Conservation (phyloP, 2,329 filamentous ascomycete genomes). For the Microdochium trichocladiopsis region DNA sequence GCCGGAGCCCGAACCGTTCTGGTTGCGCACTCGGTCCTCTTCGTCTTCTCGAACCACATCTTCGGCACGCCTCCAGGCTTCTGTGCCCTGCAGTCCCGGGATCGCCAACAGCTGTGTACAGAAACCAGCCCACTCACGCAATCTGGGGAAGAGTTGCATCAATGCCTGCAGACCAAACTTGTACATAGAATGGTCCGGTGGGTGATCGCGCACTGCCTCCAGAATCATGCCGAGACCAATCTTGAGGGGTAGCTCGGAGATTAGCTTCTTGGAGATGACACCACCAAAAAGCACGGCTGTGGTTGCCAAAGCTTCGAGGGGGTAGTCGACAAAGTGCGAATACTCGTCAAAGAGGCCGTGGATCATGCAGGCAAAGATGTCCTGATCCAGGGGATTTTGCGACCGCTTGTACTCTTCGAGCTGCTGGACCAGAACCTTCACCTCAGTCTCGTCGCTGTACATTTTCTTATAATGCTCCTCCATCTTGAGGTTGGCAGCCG, state of each 20-base stretch:
- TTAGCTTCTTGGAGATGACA: conserved; percentile 88
- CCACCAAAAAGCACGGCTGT: conserved; percentile 95
- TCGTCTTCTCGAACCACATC: conserved; percentile 67
- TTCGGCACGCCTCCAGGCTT: conserved; percentile 76
- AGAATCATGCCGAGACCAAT: conserved; percentile 96
- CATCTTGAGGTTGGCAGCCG: conserved; percentile 82
- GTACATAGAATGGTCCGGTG: conserved; percentile 85
- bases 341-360: conserved; percentile 97
- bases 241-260: conserved; percentile 83
- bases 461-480: conserved; percentile 97
- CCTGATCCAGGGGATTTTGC: conserved; percentile 75
- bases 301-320: conserved; percentile 89
- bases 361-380: conserved; percentile 97
- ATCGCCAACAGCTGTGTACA: conserved; percentile 81
- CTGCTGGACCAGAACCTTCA: conserved; percentile 77
- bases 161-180: conserved; percentile 95
- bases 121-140: conserved; percentile 93
- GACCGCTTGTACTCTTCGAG: conserved; percentile 86
- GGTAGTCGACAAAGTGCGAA: conserved; percentile 89
- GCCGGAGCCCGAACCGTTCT: conserved; percentile 39
- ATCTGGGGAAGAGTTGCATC: conserved; percentile 75
- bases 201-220: conserved; percentile 85
- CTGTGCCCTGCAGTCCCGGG: conserved; percentile 73
- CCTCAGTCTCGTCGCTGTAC: conserved; percentile 86
- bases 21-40: conserved; percentile 49